These are phyloP conservation scores for Neopestalotiopsis sp. DNA, from an alignment of 2,329 filamentous ascomycete species.

Conservation along the genomic window DNA sequence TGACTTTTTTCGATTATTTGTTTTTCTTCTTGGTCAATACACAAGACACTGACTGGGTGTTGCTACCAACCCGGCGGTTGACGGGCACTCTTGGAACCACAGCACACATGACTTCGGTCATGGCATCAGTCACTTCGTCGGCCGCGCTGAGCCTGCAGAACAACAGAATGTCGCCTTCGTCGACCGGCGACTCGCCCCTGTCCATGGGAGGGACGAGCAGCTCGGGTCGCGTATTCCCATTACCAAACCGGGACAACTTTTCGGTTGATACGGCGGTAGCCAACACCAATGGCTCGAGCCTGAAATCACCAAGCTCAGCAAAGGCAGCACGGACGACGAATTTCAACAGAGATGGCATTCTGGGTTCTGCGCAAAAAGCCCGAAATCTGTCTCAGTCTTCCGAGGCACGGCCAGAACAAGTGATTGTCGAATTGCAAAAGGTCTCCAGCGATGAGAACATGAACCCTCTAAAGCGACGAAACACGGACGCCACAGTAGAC, in stretches of 20 bases:
- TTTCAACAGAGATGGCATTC: conserved; percentile 61
- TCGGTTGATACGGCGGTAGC: conserved; percentile 49
- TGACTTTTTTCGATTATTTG: conserved; percentile 11
- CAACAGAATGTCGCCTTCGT: conserved; percentile 57
- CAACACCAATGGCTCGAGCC: conserved; percentile 45
- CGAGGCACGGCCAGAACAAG: conserved; percentile 50
- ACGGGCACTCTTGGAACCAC: background rate
- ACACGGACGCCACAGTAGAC: conserved; percentile 65
- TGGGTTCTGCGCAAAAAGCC: conserved; percentile 58
- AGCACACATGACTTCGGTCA: conserved; percentile 7
- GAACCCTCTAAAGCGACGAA: conserved; percentile 64
- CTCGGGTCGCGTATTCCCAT: conserved; percentile 48
- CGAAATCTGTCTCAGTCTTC: conserved; percentile 62
- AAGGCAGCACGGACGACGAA: conserved; percentile 54
- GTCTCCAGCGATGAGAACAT: conserved; percentile 52
- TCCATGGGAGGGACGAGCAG: conserved; percentile 46
- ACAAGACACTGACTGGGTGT: background rate
- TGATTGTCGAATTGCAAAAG: conserved; percentile 52
- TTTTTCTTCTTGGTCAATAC: background rate
- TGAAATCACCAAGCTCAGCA: conserved; percentile 58
- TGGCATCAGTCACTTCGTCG: conserved; percentile 27
- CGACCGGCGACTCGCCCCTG: conserved; percentile 58
- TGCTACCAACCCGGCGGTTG: background rate
- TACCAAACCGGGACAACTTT: conserved; percentile 54
- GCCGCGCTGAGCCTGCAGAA: conserved; percentile 29